Evolutionary conservation across 176 grass and related monocot genomes (phyloP).

Genomic region (Dendrocalamus sinicus): DNA sequence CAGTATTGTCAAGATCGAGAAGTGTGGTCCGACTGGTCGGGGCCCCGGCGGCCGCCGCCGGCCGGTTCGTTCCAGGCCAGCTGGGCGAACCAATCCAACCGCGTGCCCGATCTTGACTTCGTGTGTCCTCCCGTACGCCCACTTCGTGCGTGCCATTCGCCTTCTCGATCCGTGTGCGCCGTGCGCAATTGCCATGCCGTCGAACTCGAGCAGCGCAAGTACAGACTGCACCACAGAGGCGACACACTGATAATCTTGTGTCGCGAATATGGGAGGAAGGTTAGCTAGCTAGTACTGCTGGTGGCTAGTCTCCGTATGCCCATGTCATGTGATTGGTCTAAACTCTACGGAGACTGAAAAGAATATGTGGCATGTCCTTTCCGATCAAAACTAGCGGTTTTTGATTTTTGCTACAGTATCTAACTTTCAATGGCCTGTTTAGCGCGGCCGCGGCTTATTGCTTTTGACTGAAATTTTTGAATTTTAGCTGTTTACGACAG

Average conservation of each 20-base stretch:
- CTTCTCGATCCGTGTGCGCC: neutral
- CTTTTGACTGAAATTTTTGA: too few species aligned
- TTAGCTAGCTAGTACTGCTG: neutral
- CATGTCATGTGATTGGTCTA: conserved; percentile 51
- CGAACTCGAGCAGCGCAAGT: neutral
- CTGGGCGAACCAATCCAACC: conserved; percentile 15
- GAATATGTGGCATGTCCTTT: too few species aligned
- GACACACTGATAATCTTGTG: conserved; percentile 15
- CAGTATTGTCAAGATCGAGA: conserved; percentile 20
- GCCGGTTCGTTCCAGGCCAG: conserved; percentile 4
- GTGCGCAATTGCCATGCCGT: neutral
- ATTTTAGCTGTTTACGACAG: too few species aligned
- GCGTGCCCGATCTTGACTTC: conserved; percentile 49
- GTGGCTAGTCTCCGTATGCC: conserved; percentile 6
- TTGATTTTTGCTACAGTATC: too few species aligned
- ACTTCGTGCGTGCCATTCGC: neutral
- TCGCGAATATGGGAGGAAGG: neutral
- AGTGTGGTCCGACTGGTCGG: neutral
- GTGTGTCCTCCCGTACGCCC: conserved; percentile 23
- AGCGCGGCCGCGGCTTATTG: too few species aligned
- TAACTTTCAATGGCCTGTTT: too few species aligned
- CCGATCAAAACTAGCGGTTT: too few species aligned
- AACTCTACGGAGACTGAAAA: too few species aligned
- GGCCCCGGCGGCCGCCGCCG: conserved; percentile 4
- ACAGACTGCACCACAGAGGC: neutral